Conservation (phyloP, 768 basidiomycete species). For the Cubamyces lactineus region DNA sequence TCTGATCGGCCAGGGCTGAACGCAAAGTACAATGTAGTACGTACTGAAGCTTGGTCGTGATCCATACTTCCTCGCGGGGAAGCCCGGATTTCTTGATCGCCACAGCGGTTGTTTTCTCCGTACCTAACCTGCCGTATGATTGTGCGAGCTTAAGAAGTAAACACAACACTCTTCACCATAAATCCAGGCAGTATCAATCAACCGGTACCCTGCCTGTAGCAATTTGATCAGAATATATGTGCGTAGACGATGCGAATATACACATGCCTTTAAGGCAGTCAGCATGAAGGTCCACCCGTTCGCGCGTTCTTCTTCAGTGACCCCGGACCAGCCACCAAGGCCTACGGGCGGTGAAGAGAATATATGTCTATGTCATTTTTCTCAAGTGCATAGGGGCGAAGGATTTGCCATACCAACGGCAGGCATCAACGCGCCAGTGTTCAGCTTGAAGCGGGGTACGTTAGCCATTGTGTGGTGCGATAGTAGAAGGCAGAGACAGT, state of each 20-base stretch:
- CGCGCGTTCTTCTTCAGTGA: constrained; percentile 38
- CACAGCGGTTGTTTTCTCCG: constrained; percentile 29
- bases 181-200: constrained; percentile 37
- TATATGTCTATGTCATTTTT: too few species aligned
- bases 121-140: constrained; percentile 15
- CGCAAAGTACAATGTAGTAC: neutral
- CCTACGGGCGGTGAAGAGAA: constrained; percentile 30
- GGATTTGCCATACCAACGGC: constrained; percentile 39
- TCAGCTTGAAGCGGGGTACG: constrained; percentile 40
- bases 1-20: too few species aligned
- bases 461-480: constrained; percentile 26
- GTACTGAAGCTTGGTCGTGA: constrained; percentile 58
- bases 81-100: constrained; percentile 52
- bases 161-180: constrained; percentile 23
- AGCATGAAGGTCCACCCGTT: constrained; percentile 44
- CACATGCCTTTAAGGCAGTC: constrained; percentile 42
- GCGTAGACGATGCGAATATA: neutral
- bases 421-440: constrained; percentile 46
- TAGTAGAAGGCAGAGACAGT: neutral
- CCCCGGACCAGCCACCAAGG: constrained; percentile 45
- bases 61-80: constrained; percentile 65
- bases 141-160: too few species aligned
- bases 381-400: neutral
- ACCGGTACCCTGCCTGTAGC: constrained; percentile 32
- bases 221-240: too few species aligned